A percentile compares a stretch with the other conserved stretches of the same genome.
Evolutionary conservation across 2,329 filamentous ascomycete species (phyloP).

Genomic region (Beauveria sp.): DNA sequence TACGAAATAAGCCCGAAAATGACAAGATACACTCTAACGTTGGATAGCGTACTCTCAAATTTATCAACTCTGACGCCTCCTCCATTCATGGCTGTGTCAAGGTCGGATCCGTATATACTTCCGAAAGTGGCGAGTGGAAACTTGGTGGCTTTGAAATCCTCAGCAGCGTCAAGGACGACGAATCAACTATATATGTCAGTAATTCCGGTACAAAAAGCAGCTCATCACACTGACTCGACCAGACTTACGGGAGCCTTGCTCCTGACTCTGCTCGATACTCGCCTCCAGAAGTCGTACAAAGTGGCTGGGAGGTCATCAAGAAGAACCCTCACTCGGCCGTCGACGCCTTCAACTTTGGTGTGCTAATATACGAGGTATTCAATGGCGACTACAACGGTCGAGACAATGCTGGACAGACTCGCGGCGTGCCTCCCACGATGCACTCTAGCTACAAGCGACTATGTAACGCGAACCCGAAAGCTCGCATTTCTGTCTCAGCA

Average conservation of each 20-base stretch:
- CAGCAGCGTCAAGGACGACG: constrained; percentile 93
- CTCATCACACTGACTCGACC: neutral
- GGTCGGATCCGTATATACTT: constrained; percentile 82
- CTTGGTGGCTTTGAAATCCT: constrained; percentile 87
- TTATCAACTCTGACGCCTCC: constrained; percentile 87
- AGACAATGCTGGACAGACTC: constrained; percentile 79
- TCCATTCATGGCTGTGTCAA: constrained; percentile 86
- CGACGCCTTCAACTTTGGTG: constrained; percentile 81
- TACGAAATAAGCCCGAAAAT: constrained; percentile 29
- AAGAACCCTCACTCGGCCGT: constrained; percentile 71
- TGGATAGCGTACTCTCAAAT: constrained; percentile 78
- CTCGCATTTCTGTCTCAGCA: constrained; percentile 72
- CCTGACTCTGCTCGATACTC: constrained; percentile 80
- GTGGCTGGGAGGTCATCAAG: constrained; percentile 89
- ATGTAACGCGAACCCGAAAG: constrained; percentile 81
- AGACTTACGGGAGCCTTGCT: constrained; percentile 81
- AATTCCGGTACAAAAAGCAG: neutral
- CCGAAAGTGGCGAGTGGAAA: constrained; percentile 97
- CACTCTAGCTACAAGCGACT: constrained; percentile 86
- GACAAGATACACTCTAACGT: neutral
- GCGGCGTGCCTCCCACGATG: constrained; percentile 80
- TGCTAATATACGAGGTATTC: constrained; percentile 82
- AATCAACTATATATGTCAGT: constrained; percentile 77
- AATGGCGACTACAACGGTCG: constrained; percentile 71
- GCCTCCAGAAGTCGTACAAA: constrained; percentile 76